Conservation (phyloP, 306 rosid species). For the Pachyrhizus erosus region DNA sequence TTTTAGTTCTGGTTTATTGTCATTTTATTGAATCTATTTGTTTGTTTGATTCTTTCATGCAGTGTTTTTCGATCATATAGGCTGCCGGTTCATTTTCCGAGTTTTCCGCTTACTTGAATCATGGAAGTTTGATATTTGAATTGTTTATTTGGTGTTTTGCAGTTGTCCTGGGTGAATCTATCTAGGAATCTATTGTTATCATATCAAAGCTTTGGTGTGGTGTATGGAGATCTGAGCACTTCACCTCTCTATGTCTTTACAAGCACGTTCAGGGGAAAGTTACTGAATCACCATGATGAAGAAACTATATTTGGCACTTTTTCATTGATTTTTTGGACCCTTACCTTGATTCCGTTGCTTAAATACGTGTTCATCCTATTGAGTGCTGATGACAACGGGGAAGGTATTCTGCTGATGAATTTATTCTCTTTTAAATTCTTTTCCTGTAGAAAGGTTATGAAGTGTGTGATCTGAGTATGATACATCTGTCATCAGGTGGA, state of each 20-base stretch:
- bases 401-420: constrained; percentile 58
- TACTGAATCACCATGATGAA: constrained; percentile 55
- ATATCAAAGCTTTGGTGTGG: constrained; percentile 90
- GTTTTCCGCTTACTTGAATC: constrained; percentile 4
- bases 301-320: constrained; percentile 81
- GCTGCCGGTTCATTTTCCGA: constrained; percentile 12
- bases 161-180: constrained; percentile 67
- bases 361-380: constrained; percentile 76
- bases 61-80: neutral
- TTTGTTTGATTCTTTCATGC: constrained; percentile 1
- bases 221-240: constrained; percentile 87
- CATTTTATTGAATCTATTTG: neutral
- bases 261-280: constrained; percentile 70
- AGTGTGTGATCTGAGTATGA: constrained; percentile 34
- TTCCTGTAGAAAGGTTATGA: neutral
- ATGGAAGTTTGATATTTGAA: constrained; percentile 5
- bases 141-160: constrained; percentile 42
- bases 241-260: constrained; percentile 84
- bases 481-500: constrained; percentile 65
- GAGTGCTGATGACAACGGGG: constrained; percentile 88
- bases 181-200: constrained; percentile 71
- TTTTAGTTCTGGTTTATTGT: neutral
- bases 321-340: constrained; percentile 88
- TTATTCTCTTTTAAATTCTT: neutral
- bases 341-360: constrained; percentile 73